Evolutionary conservation across 2,329 filamentous ascomycete genomes (phyloP).

Genomic region (Cercospora canescens): DNA sequence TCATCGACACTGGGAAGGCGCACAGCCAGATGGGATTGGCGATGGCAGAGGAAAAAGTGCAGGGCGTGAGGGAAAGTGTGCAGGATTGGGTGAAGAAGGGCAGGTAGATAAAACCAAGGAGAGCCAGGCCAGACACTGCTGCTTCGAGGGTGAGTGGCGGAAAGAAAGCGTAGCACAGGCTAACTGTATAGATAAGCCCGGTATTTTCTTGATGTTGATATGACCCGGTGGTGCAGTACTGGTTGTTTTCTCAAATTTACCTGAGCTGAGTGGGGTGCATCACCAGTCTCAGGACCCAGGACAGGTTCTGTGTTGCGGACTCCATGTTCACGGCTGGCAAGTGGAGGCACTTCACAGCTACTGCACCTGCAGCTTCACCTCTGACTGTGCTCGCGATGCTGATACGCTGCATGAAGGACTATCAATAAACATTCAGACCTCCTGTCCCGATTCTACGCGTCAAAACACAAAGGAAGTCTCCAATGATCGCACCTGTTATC

Average conservation of each 20-base stretch:
- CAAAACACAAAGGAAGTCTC: not conserved
- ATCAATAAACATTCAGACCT: too few species aligned
- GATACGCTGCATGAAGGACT: too few species aligned
- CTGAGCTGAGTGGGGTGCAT: not conserved
- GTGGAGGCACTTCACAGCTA: too few species aligned
- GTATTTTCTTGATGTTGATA: constrained; percentile 7
- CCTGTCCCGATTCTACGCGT: not conserved
- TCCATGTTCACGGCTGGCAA: not conserved
- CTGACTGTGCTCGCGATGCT: too few species aligned
- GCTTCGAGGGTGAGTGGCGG: constrained; percentile 5
- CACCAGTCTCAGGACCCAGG: not conserved
- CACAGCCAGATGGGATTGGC: constrained; percentile 70
- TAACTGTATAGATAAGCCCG: constrained; percentile 20
- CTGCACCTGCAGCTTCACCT: too few species aligned
- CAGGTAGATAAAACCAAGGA: constrained; percentile 16
- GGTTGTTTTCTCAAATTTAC: not conserved
- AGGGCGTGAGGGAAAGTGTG: constrained; percentile 70
- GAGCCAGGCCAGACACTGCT: not conserved
- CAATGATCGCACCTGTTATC: not conserved
- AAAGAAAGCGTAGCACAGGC: constrained; percentile 7
- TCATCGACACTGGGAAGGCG: constrained; percentile 71
- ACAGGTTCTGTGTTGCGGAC: not conserved
- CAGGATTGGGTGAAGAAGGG: constrained; percentile 93
- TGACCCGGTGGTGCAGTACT: not conserved
- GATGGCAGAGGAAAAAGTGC: constrained; percentile 80